Base-by-base conservation (phyloP, 768 basidiomycete species). In the Russula griseocarnosa region DNA sequence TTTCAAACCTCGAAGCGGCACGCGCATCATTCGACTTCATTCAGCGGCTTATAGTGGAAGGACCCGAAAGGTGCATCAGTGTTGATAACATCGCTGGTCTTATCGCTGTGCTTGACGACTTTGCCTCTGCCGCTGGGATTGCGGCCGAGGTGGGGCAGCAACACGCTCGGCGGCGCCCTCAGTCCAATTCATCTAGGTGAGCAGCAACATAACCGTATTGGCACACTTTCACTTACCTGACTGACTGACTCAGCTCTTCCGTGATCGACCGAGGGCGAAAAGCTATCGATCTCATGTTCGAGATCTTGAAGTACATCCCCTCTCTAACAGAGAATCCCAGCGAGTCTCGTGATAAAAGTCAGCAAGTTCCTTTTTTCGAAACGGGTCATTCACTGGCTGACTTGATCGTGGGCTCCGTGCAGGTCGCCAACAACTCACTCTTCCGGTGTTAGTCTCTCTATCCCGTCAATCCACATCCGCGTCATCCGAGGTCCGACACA, bases 1-100 rank as follows among this genome's bases (percentile, higher is more conserved):
- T 94, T 47, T 79, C 86, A 14, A 90, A 97, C 71, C 84, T 92
- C 11, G 92, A 93, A 74, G 95, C 94, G 6, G 86, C 92, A 28
- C 87, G 90, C 42, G 77, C 86, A 57, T 89, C 96, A 2, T 91
- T 98, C 71, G 86, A 86, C 22, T 81, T 97, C 22, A 77, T 96
- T n/a, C 75, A 81, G 20, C 77, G 76, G 47, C 79, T 98, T n/a
- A 79, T 82, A 16, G 73, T 81, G 0, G 86, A 89, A 58, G 84
- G 83, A n/a, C 74, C 81, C 13, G 78, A 80, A 38, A 83, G 85
- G 60, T 75, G 77, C 13, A 79, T 97, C 51, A 84, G 85, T 0
- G 73, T 78, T 2, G 96, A 98, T 70, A 98, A 94, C 71, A 89
- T 90, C 73, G 73, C 76, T 2, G 92, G 91, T 3, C 79, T 98